These are phyloP conservation scores for Sarocladium brachiariae DNA, from an alignment of 2,329 filamentous ascomycete genomes.

Conservation along the genomic window DNA sequence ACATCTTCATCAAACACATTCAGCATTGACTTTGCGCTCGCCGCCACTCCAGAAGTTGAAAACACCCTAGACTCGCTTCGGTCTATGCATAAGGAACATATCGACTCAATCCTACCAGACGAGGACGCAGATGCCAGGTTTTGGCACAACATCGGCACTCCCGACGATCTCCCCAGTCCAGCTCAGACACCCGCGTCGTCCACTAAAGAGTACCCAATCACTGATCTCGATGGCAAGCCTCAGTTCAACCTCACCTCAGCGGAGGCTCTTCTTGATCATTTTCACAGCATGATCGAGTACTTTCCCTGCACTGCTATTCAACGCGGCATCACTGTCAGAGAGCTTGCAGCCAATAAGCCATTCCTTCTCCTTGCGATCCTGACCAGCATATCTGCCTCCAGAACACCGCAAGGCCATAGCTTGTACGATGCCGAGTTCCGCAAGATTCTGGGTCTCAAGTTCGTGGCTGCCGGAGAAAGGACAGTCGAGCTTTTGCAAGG, in stretches of 20 bases:
- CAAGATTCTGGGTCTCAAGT: slow-evolving; percentile 47
- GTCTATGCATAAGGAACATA: no score
- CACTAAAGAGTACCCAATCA: not conserved
- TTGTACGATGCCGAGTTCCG: slow-evolving; percentile 52
- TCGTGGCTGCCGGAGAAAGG: slow-evolving; percentile 49
- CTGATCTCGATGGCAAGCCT: slow-evolving; percentile 23
- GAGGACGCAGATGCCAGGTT: no score
- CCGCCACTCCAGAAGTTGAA: no score
- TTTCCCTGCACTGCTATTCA: slow-evolving; percentile 34
- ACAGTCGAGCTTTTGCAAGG: slow-evolving; percentile 51
- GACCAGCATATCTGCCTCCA: slow-evolving; percentile 40
- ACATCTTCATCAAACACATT: no score
- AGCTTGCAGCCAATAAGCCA: slow-evolving; percentile 30
- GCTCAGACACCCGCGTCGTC: not conserved
- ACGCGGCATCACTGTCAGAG: not conserved
- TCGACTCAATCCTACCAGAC: no score
- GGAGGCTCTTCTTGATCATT: slow-evolving; percentile 34
- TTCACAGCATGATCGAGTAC: slow-evolving; percentile 34
- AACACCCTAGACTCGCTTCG: no score
- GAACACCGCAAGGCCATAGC: slow-evolving; percentile 41
- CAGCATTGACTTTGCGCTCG: no score
- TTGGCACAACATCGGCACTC: no score
- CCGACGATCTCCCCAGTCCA: not conserved
- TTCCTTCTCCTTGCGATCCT: slow-evolving; percentile 50
- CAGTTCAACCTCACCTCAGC: slow-evolving; percentile 50